These are phyloP conservation scores for Cryptococcus deneoformans DNA, from an alignment of 1,284 basidiomycete genomes.

Conservation along the genomic window DNA sequence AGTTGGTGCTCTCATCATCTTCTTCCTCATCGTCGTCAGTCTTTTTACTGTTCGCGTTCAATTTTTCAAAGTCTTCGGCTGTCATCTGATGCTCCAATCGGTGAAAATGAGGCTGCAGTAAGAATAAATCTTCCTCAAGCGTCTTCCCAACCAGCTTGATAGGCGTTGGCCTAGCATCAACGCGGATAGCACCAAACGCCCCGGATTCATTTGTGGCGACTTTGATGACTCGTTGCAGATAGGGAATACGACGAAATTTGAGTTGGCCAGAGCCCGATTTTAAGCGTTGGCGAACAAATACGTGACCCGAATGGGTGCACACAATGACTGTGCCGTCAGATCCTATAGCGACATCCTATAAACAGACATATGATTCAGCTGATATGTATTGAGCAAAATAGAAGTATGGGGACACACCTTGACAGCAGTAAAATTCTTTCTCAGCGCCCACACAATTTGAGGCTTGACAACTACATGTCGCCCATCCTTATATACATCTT, in stretches of 20 bases:
- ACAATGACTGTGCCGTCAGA: conserved; percentile 84
- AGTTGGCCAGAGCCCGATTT: conserved; percentile 59
- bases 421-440: conserved; percentile 82
- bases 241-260: conserved; percentile 79
- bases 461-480: conserved; percentile 61
- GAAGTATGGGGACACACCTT: conserved; percentile 52
- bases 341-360: conserved; percentile 81
- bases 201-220: conserved; percentile 88
- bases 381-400: conserved; percentile 2
- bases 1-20: conserved; percentile 46
- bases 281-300: conserved; percentile 72
- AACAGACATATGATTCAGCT: conserved; percentile 1
- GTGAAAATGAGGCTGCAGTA: conserved; percentile 59
- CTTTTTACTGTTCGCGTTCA: conserved; percentile 9
- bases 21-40: conserved; percentile 40
- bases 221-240: conserved; percentile 76
- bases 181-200: conserved; percentile 79
- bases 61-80: conserved; percentile 37
- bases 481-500: conserved; percentile 44
- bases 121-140: conserved; percentile 66
- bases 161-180: conserved; percentile 63
- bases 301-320: conserved; percentile 92
- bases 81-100: conserved; percentile 46
- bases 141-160: conserved; percentile 62
- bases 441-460: conserved; percentile 85